Evolutionary conservation across 192 early-diverging fungal genomes (phyloP).

Genomic region (Coemansia sp.): DNA sequence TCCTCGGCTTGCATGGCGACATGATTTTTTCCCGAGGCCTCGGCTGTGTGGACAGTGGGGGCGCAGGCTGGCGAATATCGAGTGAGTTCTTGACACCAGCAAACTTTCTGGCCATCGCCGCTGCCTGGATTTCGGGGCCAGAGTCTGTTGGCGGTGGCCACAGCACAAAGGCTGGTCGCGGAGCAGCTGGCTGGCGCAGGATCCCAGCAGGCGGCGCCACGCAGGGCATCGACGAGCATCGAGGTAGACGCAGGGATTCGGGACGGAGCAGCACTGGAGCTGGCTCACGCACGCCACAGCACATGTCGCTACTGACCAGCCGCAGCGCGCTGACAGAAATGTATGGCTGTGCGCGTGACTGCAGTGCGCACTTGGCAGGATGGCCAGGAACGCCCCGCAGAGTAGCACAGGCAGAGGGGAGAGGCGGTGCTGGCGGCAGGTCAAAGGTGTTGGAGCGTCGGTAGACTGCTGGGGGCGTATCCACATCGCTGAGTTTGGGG

Average conservation of each 20-base stretch:
- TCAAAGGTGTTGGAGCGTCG: neutral
- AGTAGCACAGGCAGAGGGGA: slow-evolving; percentile 3
- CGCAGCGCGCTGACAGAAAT: slow-evolving; percentile 28
- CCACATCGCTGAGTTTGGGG: slow-evolving; percentile 14
- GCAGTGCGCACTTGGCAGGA: slow-evolving; percentile 4
- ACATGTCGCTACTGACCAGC: slow-evolving; percentile 13
- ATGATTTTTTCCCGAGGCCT: neutral
- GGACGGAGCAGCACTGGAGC: slow-evolving; percentile 13
- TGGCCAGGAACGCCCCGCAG: slow-evolving; percentile 36
- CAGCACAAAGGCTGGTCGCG: neutral
- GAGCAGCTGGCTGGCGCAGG: neutral
- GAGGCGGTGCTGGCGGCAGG: neutral
- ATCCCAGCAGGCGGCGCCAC: neutral
- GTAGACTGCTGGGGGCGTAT: neutral
- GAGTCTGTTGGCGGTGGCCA: neutral
- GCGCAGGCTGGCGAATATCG: slow-evolving; percentile 30
- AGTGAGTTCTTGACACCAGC: slow-evolving; percentile 41
- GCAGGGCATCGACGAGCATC: slow-evolving; percentile 31
- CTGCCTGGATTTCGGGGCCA: neutral
- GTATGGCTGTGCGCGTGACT: slow-evolving; percentile 14
- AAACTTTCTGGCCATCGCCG: slow-evolving; percentile 16
- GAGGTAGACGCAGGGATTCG: slow-evolving; percentile 16
- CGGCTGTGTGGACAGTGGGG: neutral
- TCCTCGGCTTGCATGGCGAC: slow-evolving; percentile 4
- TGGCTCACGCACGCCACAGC: slow-evolving; percentile 7